phyloP scores from a whole-genome alignment of 148 eudicot genomes.

The Heliamphora exappendiculata region DNA sequence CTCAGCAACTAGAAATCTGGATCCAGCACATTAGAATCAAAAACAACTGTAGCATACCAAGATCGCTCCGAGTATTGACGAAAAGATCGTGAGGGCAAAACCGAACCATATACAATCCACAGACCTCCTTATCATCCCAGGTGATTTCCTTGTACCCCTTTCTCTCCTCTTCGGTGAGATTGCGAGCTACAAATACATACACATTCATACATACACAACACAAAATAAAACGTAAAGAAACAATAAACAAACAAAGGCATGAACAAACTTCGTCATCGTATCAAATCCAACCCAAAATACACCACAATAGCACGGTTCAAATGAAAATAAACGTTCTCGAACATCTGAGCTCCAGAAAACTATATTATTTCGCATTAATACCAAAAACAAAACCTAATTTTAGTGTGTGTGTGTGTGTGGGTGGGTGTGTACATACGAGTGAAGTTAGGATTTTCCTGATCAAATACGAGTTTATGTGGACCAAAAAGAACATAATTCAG shows the following conservation, averaged over 20 bases:
- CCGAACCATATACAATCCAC: constrained; percentile 82
- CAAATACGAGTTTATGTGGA: not conserved
- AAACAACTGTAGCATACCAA: constrained; percentile 47
- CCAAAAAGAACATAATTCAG: not conserved
- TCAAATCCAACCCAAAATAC: not conserved
- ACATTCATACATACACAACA: no score
- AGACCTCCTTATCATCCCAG: constrained; percentile 95
- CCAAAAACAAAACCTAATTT: not conserved
- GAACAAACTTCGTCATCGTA: no score
- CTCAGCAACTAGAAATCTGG: not conserved
- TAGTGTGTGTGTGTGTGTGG: no score
- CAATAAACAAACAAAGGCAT: not conserved
- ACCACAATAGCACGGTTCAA: not conserved
- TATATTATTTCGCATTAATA: not conserved
- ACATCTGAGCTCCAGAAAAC: not conserved
- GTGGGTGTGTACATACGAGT: not conserved
- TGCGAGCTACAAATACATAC: no score
- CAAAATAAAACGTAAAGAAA: constrained; percentile 13
- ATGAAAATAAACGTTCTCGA: not conserved
- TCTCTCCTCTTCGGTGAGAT: constrained; percentile 90
- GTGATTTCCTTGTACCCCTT: constrained; percentile 73
- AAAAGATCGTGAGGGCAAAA: constrained; percentile 98
- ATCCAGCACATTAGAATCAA: not conserved
- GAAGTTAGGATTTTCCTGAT: not conserved
- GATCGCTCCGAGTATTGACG: constrained; percentile 91